Conservation (phyloP, 2,329 filamentous ascomycete genomes). For the Mycogone perniciosa region DNA sequence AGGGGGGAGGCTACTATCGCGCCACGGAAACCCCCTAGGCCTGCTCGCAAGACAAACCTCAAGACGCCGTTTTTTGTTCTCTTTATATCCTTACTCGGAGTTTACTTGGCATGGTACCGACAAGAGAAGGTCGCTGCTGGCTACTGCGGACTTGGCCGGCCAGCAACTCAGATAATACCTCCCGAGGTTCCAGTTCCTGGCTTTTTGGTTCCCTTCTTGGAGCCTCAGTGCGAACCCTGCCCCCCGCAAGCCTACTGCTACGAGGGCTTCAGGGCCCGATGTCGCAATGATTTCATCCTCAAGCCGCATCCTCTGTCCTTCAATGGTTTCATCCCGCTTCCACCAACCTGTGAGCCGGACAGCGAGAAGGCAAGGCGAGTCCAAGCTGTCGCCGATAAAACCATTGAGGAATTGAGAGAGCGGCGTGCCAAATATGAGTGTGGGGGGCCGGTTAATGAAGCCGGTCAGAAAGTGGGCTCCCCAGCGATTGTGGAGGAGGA, state of each 20-base stretch:
- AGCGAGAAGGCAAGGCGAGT: conserved; percentile 85
- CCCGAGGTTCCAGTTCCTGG: conserved; percentile 56
- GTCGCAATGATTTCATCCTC: conserved; percentile 81
- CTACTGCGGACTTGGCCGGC: conserved; percentile 80
- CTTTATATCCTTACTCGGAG: conserved; percentile 60
- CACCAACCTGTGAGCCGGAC: conserved; percentile 91
- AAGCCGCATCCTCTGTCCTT: conserved; percentile 78
- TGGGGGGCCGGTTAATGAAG: conserved; percentile 60
- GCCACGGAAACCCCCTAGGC: conserved; percentile 35
- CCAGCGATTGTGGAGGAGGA: conserved; percentile 61
- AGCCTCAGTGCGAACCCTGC: conserved; percentile 83
- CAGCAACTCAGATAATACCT: conserved; percentile 46
- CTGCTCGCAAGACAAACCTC: conserved; percentile 39
- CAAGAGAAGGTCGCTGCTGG: conserved; percentile 96
- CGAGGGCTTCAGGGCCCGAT: conserved; percentile 66
- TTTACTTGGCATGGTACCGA: conserved; percentile 77
- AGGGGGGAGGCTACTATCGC: conserved; percentile 43
- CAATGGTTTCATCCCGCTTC: conserved; percentile 72
- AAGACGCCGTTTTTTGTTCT: conserved; percentile 66
- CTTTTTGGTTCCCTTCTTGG: conserved; percentile 60
- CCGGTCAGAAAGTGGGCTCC: conserved; percentile 52
- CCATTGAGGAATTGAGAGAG: conserved; percentile 78
- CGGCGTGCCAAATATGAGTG: conserved; percentile 88
- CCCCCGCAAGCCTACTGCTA: conserved; percentile 88
- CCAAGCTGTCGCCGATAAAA: conserved; percentile 79